Percentiles rank a stretch among this genome's conserved stretches.
phyloP scores from a whole-genome alignment of 352 stramenopile species.

The Pythium phragmiticola region DNA sequence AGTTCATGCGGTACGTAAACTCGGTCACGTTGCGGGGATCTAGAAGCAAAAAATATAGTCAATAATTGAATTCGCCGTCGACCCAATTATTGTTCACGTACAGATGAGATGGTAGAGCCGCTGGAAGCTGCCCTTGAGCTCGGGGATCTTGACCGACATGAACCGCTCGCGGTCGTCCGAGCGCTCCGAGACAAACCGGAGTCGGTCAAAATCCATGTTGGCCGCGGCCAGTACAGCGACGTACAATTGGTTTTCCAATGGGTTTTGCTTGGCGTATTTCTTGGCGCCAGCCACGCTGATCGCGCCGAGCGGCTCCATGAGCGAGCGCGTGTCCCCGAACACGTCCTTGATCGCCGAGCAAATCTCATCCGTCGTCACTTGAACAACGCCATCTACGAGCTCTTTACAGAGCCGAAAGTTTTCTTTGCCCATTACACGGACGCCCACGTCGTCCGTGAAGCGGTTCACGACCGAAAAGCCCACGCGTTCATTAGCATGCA shows the following conservation, averaged over 20 bases:
- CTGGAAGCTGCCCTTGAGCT: conserved; percentile 92
- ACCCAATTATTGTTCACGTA: conserved; percentile 23
- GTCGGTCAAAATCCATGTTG: conserved; percentile 99
- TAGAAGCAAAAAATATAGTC: conserved; percentile 11
- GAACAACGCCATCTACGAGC: conserved; percentile 96
- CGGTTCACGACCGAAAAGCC: conserved; percentile 92
- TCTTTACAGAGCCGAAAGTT: conserved; percentile 94
- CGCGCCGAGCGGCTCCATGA: conserved; percentile 94
- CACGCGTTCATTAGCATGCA: conserved; percentile 82
- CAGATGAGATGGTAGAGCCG: conserved; percentile 77
- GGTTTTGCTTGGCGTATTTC: conserved; percentile 85
- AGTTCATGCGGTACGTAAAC: conserved; percentile 96
- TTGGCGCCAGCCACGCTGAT: conserved; percentile 95
- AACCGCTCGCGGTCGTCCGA: conserved; percentile 95
- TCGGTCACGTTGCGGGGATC: conserved; percentile 91
- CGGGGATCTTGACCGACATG: conserved; percentile 95
- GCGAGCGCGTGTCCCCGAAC: conserved; percentile 92
- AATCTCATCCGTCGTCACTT: conserved; percentile 96
- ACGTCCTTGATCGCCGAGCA: conserved; percentile 91
- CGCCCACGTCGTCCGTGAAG: conserved; percentile 97
- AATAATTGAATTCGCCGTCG: background rate
- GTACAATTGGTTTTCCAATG: conserved; percentile 73
- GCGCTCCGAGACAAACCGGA: conserved; percentile 93
- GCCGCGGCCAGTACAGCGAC: conserved; percentile 95
- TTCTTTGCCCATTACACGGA: conserved; percentile 92